Evolutionary conservation across 192 early-diverging fungal genomes (phyloP).

Genomic region (Linnemannia hyalina): DNA sequence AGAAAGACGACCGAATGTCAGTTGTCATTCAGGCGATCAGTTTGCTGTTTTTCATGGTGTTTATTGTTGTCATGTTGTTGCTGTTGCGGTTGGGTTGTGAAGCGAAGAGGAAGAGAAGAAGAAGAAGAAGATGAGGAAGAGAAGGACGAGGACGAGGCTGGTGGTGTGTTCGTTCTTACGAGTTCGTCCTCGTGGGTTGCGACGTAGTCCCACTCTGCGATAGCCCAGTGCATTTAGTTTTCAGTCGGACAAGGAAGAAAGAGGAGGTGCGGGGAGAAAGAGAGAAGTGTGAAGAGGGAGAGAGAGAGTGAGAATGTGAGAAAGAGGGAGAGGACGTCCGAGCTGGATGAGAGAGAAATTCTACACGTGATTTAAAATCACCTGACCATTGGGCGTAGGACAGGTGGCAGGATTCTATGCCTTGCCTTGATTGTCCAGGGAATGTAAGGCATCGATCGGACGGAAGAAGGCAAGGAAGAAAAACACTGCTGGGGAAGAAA

Average conservation of each 20-base stretch:
- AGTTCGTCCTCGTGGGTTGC: constrained; percentile 54
- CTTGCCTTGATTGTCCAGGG: no score
- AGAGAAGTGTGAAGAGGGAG: neutral
- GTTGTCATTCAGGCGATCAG: neutral
- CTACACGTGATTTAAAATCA: no score
- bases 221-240: constrained; percentile 44
- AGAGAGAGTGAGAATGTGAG: neutral
- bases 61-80: neutral
- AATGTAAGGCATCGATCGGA: neutral
- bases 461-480: neutral
- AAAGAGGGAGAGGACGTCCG: neutral
- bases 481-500: no score
- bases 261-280: neutral
- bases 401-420: no score
- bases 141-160: neutral
- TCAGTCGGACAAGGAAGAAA: neutral
- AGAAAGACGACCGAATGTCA: neutral
- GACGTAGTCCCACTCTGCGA: constrained; percentile 54
- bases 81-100: neutral
- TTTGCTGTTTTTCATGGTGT: neutral
- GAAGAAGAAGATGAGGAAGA: neutral
- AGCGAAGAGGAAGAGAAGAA: neutral
- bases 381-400: no score
- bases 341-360: neutral
- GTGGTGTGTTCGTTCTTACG: constrained; percentile 25